Evolutionary conservation across 2,329 filamentous ascomycete species (phyloP), one percentile per base, ranked within the genome.

Genomic region (Xylariaceae sp.): DNA sequence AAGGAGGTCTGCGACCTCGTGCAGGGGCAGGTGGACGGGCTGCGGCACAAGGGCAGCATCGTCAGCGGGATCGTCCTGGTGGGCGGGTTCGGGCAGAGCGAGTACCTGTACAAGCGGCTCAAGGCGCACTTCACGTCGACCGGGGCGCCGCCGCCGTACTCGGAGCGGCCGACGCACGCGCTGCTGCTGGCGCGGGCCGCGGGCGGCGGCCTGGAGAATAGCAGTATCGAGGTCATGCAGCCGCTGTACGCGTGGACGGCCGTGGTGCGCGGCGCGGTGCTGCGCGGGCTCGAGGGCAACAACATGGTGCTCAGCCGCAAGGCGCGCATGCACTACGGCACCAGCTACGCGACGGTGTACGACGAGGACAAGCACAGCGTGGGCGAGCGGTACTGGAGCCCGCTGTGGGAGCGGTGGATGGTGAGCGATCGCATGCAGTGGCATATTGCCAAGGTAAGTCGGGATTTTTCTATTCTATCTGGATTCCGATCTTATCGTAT

Each of bases 381-480:
- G 4, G 77, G 72, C 33, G 86, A 89, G 61, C 69, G 85, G 38
- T 90, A 90, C 57, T 90, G 85, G 85, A 85, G 80, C 50, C 85
- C 84, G 4, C 62, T 89, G 18, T 89, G 85, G 85, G 85, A 89
- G 65, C 66, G 85, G 37, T 89, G 84, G 85, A 89, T 89, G 85
- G 85, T 90, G 6, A 81, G 77, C 34, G 84, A 90, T 61, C 74
- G 86, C 36, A 89, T 91, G 85, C 84, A 89, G 64, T 90, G 87
- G 87, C 85, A 89, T 62, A 87, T 89, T 59, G 78, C 81, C 47
- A 89, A 88, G 75, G 83, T 82, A 54, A 52, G 71, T 64, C 18
- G 38, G 15, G 38, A 24, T 41, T 30, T 16, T 46, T 34, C 29
- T 38, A 9, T 37, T 38, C 37, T n/a, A n/a, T n/a, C n/a, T n/a